Evolutionary conservation across 768 basidiomycete species (phyloP).

Genomic region (Termitomyces sp.): DNA sequence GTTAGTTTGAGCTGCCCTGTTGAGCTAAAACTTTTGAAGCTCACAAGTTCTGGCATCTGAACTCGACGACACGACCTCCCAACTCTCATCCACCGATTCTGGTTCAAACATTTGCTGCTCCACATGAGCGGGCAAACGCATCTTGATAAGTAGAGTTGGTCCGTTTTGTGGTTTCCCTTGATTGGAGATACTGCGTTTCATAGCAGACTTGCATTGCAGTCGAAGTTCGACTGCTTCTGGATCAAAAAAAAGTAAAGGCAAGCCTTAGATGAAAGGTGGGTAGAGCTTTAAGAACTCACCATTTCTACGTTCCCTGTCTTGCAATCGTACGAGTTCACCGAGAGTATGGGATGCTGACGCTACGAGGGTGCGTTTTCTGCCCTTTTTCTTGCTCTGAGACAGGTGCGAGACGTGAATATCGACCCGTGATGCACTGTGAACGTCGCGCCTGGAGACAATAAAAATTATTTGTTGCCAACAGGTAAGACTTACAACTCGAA

Average conservation of each 20-base stretch:
- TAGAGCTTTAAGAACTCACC: conserved; percentile 30
- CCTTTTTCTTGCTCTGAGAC: conserved; percentile 59
- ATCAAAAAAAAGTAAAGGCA: conserved; percentile 2
- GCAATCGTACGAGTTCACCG: conserved; percentile 46
- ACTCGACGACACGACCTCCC: conserved; percentile 4
- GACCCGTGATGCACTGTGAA: conserved; percentile 32
- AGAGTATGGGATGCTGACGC: conserved; percentile 47
- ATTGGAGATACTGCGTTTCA: conserved; percentile 24
- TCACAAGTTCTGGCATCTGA: conserved; percentile 11
- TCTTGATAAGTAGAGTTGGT: conserved; percentile 23
- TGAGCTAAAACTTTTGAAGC: not conserved
- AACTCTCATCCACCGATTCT: not conserved
- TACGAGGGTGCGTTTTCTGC: conserved; percentile 49
- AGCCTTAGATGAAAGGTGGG: not conserved
- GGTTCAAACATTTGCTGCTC: not conserved
- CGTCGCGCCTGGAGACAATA: conserved; percentile 31
- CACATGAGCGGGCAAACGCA: conserved; percentile 17
- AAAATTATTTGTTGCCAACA: not conserved
- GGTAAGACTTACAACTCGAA: conserved; percentile 46
- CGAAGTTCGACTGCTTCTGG: conserved; percentile 39
- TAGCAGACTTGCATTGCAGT: conserved; percentile 34
- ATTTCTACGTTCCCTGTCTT: conserved; percentile 30
- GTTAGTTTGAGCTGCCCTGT: not conserved
- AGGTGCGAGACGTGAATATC: conserved; percentile 55
- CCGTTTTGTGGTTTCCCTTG: conserved; percentile 40